A percentile compares a stretch with the other conserved stretches of the same genome.
These are phyloP conservation scores for Plantago ovata DNA, from an alignment of 257 asterid species.

Conservation along the genomic window DNA sequence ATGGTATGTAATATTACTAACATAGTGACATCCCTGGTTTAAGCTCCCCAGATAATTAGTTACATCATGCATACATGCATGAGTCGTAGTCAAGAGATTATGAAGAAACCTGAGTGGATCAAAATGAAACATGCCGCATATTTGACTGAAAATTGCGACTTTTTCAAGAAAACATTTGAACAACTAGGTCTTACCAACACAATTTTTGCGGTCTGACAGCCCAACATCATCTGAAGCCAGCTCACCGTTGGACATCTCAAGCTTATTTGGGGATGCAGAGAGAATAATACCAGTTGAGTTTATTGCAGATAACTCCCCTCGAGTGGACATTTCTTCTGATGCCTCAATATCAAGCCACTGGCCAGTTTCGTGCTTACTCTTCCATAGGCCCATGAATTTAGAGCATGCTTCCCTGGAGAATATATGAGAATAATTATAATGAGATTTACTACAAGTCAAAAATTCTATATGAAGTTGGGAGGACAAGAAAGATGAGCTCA, in stretches of 20 bases:
- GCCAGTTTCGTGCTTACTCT: conserved; percentile 84
- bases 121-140: conserved; percentile 7
- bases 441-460: conserved; percentile 10
- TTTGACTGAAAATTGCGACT: conserved; percentile 8
- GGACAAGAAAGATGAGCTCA: conserved; percentile 30
- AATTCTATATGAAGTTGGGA: conserved; percentile 1
- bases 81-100: neutral
- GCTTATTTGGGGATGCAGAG: conserved; percentile 43
- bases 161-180: conserved; percentile 1
- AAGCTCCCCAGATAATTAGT: too few relatives aligned
- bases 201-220: conserved; percentile 34
- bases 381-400: conserved; percentile 77
- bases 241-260: conserved; percentile 44
- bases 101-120: conserved; percentile 10
- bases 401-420: conserved; percentile 84
- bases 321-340: conserved; percentile 50
- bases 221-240: conserved; percentile 43
- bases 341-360: conserved; percentile 91
- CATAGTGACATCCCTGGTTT: too few relatives aligned
- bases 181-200: conserved; percentile 44
- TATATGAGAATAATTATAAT: conserved; percentile 13
- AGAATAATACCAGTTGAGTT: conserved; percentile 63
- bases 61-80: too few relatives aligned
- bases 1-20: too few relatives aligned
- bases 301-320: conserved; percentile 45